Base-by-base conservation (phyloP, 768 basidiomycete species). In the Scleroderma bovista region DNA sequence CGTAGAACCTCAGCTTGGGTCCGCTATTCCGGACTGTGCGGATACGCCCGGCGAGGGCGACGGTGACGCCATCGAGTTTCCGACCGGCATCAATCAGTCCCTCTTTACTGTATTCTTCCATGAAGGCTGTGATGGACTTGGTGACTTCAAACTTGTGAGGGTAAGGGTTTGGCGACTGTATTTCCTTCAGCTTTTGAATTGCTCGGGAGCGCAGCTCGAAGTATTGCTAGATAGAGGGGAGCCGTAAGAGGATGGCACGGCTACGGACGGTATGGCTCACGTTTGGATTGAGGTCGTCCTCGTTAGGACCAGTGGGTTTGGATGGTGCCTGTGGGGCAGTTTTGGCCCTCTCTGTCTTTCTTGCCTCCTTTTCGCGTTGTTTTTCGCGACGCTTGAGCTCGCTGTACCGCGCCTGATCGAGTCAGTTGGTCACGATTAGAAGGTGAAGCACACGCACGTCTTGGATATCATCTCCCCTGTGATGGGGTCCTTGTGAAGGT, bases 401-500 rank as follows among this genome's bases (percentile, higher is more conserved):
- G 61, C 94, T 97, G 63, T 54, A 46, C 32, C 34, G 43, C 47
- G 66, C 69, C 52, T 64, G 53, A 57, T 38, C 16, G 26, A 34
- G 19, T 50, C 55, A 53, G 56, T 51, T n/a, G 41, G 52, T 58
- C 39, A 51, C 24, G 45, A 47, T 43, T 47, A 50, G 39, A 55
- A 42, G 44, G 48, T 19, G 40, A 17, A 22, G 46, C 31, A 38
- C 17, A 78, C 84, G 51, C 47, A 95, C 95, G 79, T 79, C 82
- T 99, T 99, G 72, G 93, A 96, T 62, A 99, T 84, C 85, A 96
- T 78, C 70, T 98, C 94, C 32, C 93, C 94, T 1, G 95, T 96
- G 55, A 93, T 80, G 37, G 87, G 87, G 67, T 93, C 89, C 76
- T 82, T 84, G 64, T 78, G 79, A 26, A 47, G 15, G 56, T 54